Percentiles rank a stretch among this genome's conserved stretches.
These are phyloP conservation scores for Fusarium veterinarium DNA, from an alignment of 2,329 filamentous ascomycete genomes.

Conservation along the genomic window DNA sequence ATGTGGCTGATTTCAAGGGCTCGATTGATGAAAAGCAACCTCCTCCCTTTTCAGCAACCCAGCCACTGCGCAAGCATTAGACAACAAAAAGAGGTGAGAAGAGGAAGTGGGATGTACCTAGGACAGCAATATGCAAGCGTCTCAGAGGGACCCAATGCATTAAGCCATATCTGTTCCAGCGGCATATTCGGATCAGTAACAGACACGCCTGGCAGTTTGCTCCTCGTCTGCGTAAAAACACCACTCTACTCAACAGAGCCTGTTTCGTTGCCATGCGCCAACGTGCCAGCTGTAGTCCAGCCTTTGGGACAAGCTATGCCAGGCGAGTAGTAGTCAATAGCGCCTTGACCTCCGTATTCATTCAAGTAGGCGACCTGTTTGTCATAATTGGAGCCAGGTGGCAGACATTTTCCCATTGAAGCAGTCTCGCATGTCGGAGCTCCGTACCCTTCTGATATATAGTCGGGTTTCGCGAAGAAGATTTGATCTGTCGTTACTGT, in stretches of 20 bases:
- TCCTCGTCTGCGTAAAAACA: too few relatives aligned
- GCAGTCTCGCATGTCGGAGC: too few relatives aligned
- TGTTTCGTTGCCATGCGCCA: slow-evolving; percentile 5
- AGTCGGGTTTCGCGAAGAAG: neutral
- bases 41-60: too few relatives aligned
- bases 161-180: neutral
- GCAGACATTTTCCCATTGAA: too few relatives aligned
- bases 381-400: too few relatives aligned
- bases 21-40: slow-evolving; percentile 24
- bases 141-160: slow-evolving; percentile 18
- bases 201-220: too few relatives aligned
- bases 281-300: slow-evolving; percentile 41
- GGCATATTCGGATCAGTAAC: neutral
- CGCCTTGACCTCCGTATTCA: neutral
- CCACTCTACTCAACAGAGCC: too few relatives aligned
- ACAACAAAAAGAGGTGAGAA: too few relatives aligned
- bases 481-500: slow-evolving; percentile 6
- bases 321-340: slow-evolving; percentile 38
- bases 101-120: slow-evolving; percentile 13
- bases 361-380: too few relatives aligned
- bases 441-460: too few relatives aligned
- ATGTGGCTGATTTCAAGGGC: neutral
- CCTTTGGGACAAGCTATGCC: slow-evolving; percentile 41
- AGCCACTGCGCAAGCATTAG: too few relatives aligned
- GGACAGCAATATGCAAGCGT: slow-evolving; percentile 41